A percentile compares a stretch with the other conserved stretches of the same genome.
Conservation (phyloP, 371 early-diverging fungal genomes). For the Apophysomyces variabilis region DNA sequence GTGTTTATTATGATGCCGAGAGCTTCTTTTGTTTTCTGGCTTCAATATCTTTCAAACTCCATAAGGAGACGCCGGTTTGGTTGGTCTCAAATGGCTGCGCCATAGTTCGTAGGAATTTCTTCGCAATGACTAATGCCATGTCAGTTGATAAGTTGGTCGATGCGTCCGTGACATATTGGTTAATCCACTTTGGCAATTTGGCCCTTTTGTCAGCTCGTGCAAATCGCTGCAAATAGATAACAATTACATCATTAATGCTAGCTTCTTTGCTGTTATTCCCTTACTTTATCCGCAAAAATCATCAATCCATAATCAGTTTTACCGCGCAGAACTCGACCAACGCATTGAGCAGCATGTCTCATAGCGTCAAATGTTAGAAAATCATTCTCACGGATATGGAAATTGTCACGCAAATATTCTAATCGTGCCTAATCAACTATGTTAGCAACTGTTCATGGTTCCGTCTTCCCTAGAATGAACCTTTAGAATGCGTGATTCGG, state of each 20-base stretch:
- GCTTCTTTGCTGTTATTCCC: not conserved
- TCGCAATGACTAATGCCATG: slow-evolving; percentile 95
- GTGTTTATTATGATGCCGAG: slow-evolving; percentile 9
- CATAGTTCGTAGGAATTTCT: slow-evolving; percentile 96
- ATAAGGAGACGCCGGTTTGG: slow-evolving; percentile 66
- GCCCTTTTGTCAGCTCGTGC: slow-evolving; percentile 93
- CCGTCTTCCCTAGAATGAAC: slow-evolving; percentile 25
- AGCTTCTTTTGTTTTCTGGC: slow-evolving; percentile 39
- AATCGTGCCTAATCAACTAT: slow-evolving; percentile 77
- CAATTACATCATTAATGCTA: slow-evolving; percentile 6
- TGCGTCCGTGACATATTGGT: slow-evolving; percentile 88
- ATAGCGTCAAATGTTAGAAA: slow-evolving; percentile 99
- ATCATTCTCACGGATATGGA: slow-evolving; percentile 97
- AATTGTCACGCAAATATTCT: slow-evolving; percentile 94
- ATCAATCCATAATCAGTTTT: slow-evolving; percentile 99
- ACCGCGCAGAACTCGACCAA: slow-evolving; percentile 97
- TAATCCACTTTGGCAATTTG: slow-evolving; percentile 99
- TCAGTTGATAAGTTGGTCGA: slow-evolving; percentile 96
- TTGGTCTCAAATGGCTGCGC: slow-evolving; percentile 92
- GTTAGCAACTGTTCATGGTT: slow-evolving; percentile 2
- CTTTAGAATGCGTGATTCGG: slow-evolving; percentile 95
- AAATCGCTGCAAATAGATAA: slow-evolving; percentile 69
- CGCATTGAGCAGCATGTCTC: slow-evolving; percentile 99
- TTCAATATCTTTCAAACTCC: slow-evolving; percentile 67
- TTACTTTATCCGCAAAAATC: slow-evolving; percentile 98